These are phyloP conservation scores for Candida suzukii DNA, from an alignment of 805 yeast species.

Conservation along the genomic window DNA sequence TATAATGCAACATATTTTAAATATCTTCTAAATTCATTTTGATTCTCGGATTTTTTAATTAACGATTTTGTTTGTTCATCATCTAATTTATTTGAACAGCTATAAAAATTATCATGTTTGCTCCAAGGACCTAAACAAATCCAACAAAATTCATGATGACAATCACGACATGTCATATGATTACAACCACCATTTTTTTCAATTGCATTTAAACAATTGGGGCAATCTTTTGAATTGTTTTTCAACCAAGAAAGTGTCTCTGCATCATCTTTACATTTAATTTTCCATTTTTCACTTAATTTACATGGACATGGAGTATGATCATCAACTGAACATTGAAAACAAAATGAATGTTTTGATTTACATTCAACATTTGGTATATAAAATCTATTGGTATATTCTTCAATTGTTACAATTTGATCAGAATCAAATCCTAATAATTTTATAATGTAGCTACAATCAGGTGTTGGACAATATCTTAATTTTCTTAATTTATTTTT, in stretches of 20 bases:
- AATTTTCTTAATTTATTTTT: constrained; percentile 39
- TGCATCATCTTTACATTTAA: constrained; percentile 77
- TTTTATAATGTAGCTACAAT: constrained; percentile 56
- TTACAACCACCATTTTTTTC: constrained; percentile 97
- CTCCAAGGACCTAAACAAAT: constrained; percentile 76
- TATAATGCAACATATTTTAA: constrained; percentile 70
- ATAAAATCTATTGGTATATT: constrained; percentile 14
- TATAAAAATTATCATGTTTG: constrained; percentile 58
- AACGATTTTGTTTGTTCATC: constrained; percentile 33
- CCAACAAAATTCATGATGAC: constrained; percentile 87
- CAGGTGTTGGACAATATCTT: constrained; percentile 83
- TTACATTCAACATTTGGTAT: constrained; percentile 69
- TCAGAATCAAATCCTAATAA: constrained; percentile 25
- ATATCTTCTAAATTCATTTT: constrained; percentile 47
- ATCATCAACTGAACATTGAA: constrained; percentile 62
- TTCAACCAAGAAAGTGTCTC: constrained; percentile 85
- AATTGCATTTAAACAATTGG: constrained; percentile 69
- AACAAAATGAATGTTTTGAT: constrained; percentile 69
- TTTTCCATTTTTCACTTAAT: constrained; percentile 63
- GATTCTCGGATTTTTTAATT: constrained; percentile 33
- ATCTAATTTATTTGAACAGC: constrained; percentile 33
- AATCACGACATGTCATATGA: constrained; percentile 85
- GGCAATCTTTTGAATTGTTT: constrained; percentile 80
- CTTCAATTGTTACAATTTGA: constrained; percentile 19
- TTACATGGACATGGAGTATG: constrained; percentile 84